Percentiles rank a stretch among this genome's conserved stretches.
Evolutionary conservation across 2,329 filamentous ascomycete species (phyloP).

Genomic region (Diaporthe vexans): DNA sequence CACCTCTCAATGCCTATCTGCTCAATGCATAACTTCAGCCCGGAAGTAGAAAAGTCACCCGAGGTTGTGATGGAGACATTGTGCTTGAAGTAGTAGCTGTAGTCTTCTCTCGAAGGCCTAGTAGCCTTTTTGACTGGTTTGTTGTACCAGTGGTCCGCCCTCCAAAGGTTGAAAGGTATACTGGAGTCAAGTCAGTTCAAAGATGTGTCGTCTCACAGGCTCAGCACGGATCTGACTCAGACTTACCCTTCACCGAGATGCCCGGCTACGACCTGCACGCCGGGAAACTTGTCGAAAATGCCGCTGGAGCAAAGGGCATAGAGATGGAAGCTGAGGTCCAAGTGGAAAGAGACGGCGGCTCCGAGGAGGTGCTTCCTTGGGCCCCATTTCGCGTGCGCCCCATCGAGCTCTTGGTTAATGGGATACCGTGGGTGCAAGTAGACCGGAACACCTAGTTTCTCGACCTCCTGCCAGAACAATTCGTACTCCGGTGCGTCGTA

Average conservation of each 20-base stretch:
- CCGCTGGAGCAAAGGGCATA: constrained; percentile 59
- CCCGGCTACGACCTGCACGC: constrained; percentile 57
- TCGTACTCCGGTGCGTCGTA: constrained; percentile 50
- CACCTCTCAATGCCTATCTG: constrained; percentile 56
- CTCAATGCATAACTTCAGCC: constrained; percentile 56
- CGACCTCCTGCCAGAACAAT: constrained; percentile 50
- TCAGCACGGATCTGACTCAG: not conserved
- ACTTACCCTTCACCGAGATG: constrained; percentile 59
- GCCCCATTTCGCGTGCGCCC: constrained; percentile 42
- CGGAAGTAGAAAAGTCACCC: constrained; percentile 56
- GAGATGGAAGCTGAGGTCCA: constrained; percentile 61
- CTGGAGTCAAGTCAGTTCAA: constrained; percentile 43
- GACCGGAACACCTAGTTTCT: constrained; percentile 52
- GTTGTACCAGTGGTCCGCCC: constrained; percentile 60
- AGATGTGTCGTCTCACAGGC: not conserved
- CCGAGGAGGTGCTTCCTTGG: constrained; percentile 51
- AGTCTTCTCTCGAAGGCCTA: constrained; percentile 56
- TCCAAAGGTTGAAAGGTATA: constrained; percentile 59
- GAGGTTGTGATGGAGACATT: constrained; percentile 59
- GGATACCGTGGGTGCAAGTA: constrained; percentile 54
- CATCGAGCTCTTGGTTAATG: constrained; percentile 47
- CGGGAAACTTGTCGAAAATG: constrained; percentile 57
- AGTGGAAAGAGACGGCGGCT: constrained; percentile 52
- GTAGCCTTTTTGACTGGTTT: constrained; percentile 55
- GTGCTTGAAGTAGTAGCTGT: constrained; percentile 55